Base-by-base conservation (phyloP, 352 stramenopile species). In the Phytophthora boehmeriae region DNA sequence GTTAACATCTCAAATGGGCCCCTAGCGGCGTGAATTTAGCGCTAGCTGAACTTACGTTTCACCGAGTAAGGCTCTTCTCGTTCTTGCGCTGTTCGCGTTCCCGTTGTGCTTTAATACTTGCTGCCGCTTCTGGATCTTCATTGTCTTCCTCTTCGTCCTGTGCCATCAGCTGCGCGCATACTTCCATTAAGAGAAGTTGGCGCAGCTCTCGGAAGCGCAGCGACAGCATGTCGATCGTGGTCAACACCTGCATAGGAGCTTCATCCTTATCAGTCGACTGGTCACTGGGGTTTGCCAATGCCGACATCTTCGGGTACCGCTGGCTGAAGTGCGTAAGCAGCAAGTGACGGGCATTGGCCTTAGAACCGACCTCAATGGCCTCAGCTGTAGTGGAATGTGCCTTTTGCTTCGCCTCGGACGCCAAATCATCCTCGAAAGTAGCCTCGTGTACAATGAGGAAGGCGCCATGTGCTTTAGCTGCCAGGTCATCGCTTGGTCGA, bases 291-390 rank as follows among this genome's bases (percentile, higher is more conserved):
- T 41, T 73, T 34, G 71, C 63, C 14, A 88, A 36, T 16, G 77
- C 73, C 0, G 85, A 68, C 77, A 91, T 90, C 62, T 92, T 93
- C 4, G 84, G 84, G 56, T 96, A 93, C 16, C 85, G 71, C 62
- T 96, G 85, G 54, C 85, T 94, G 74, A 99, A 99, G 73, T 99
- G 97, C n/a, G 97, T 99, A 8, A 99, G 77, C 16, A 98, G 73
- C 1, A 96, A 66, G 51, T 90, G 76, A 46, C 97, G 87, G 16
- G 92, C 96, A 76, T 96, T 45, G 42, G 80, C 71, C 46, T 75
- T 53, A 14, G 57, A 68, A 1, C 83, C 96, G 2, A 99, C 83
- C 8, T 68, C 54, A 10, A 99, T 75, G 0, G 97, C 97, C 69
- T 99, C 95, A 1, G 79, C 74, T 20, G 97, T 95, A 6, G 97